A percentile compares a stretch with the other conserved stretches of the same genome.
Conservation (phyloP, 164 flowering plant species). For the grape (Vitis vinifera) region ASM3070453v1 NC_081816.1:10025001-10025500, state of each 20-base stretch:
- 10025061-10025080: too few species aligned
- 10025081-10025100: too few species aligned
- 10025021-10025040: too few species aligned
- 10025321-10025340: slow-evolving; percentile 83
- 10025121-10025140: not conserved
- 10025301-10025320: slow-evolving; percentile 76
- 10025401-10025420: not conserved
- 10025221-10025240: slow-evolving; percentile 61
- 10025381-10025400: not conserved
- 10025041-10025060: too few species aligned
- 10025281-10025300: slow-evolving; percentile 88
- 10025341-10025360: slow-evolving; percentile 33
- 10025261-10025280: slow-evolving; percentile 68
- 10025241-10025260: slow-evolving; percentile 50
- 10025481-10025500: slow-evolving; percentile 60
- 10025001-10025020: too few species aligned
- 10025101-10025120: not conserved
- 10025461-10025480: slow-evolving; percentile 69
- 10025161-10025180: not conserved
- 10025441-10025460: slow-evolving; percentile 66
- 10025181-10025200: not conserved
- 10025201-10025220: not conserved
- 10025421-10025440: slow-evolving; percentile 17
- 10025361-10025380: not conserved
- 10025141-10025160: not conserved